Evolutionary conservation across 1,284 basidiomycete genomes (phyloP).

Genomic region (Naganishia liquefaciens): DNA sequence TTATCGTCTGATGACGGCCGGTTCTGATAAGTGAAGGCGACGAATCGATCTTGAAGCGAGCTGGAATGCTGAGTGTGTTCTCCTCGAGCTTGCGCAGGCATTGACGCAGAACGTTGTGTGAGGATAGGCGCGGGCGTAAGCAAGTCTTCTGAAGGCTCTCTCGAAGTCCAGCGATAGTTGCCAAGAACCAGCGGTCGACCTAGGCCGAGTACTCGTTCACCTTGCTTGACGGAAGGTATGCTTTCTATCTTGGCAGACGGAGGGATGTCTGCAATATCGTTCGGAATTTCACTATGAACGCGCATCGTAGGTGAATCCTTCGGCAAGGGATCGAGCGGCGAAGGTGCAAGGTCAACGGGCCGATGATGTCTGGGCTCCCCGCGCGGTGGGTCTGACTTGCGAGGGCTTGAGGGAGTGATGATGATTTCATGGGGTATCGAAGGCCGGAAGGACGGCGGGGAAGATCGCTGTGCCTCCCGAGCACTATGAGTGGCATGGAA

Average conservation of each 20-base stretch:
- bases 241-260: not conserved
- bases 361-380: too few relatives aligned
- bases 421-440: conserved; percentile 5
- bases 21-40: not conserved
- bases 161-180: not conserved
- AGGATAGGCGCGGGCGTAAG: not conserved
- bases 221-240: not conserved
- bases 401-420: conserved; percentile 17
- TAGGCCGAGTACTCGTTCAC: not conserved
- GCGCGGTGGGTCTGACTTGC: not conserved
- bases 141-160: not conserved
- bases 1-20: not conserved
- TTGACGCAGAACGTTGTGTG: conserved; percentile 9
- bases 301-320: too few relatives aligned
- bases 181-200: not conserved
- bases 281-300: not conserved
- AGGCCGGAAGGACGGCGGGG: not conserved
- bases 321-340: too few relatives aligned
- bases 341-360: too few relatives aligned
- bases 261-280: not conserved
- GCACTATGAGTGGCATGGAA: not conserved
- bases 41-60: not conserved
- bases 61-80: not conserved
- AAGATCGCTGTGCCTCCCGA: not conserved
- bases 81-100: not conserved